phyloP scores from a whole-genome alignment of 805 yeast genomes.

The Debaryomyces hansenii region DNA sequence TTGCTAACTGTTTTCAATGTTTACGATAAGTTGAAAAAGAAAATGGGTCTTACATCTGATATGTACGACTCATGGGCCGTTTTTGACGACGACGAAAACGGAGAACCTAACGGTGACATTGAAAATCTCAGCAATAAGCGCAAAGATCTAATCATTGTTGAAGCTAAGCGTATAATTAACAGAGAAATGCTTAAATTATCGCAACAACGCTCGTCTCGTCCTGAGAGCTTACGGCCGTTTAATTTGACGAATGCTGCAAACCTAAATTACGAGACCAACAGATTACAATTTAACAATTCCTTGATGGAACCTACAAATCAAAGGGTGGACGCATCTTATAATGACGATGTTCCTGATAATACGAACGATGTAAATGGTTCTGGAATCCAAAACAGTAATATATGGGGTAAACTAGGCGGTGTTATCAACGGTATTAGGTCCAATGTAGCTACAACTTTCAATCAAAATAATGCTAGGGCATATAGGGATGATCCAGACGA shows the following conservation, averaged over 20 bases:
- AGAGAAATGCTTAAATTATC: constrained; percentile 32
- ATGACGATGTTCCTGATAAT: constrained; percentile 11
- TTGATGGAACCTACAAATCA: constrained; percentile 11
- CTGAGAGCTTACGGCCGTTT: constrained; percentile 25
- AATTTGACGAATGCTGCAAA: constrained; percentile 21
- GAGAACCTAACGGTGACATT: constrained; percentile 12
- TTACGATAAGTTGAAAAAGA: constrained; percentile 58
- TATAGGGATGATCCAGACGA: constrained; percentile 3
- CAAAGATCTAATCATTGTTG: constrained; percentile 38
- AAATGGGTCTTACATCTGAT: constrained; percentile 37
- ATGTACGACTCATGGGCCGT: constrained; percentile 40
- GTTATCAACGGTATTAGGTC: constrained; percentile 22
- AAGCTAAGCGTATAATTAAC: constrained; percentile 40
- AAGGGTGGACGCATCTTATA: constrained; percentile 19
- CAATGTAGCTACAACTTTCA: constrained; percentile 16
- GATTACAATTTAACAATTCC: constrained; percentile 22
- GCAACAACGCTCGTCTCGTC: constrained; percentile 10
- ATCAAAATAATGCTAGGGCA: neutral
- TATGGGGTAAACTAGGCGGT: constrained; percentile 30
- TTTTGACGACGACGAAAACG: constrained; percentile 29
- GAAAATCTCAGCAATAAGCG: constrained; percentile 23
- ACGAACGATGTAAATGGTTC: neutral
- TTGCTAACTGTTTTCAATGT: constrained; percentile 60
- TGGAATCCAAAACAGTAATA: constrained; percentile 1
- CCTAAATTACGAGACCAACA: constrained; percentile 27